Conservation (phyloP, 345 rosid genomes). For the Punica granatum region DNA sequence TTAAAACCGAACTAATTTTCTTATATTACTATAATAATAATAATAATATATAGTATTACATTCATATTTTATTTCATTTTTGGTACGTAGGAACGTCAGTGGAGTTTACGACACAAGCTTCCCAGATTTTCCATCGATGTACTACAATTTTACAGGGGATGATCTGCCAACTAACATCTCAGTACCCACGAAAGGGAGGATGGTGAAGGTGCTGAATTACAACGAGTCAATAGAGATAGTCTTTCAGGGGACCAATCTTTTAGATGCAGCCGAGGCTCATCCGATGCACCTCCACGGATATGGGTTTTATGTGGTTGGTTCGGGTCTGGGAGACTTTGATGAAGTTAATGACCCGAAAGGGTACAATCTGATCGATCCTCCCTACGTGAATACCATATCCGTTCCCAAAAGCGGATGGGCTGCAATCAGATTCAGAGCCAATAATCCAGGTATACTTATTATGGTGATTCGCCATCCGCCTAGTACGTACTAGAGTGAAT, state of each 20-base stretch:
- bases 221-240: conserved; percentile 16
- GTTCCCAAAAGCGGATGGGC: conserved; percentile 25
- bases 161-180: conserved; percentile 1
- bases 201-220: conserved; percentile 12
- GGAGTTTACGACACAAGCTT: conserved; percentile 6
- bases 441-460: conserved; percentile 18
- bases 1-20: too few relatives aligned
- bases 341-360: conserved; percentile 5
- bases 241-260: conserved; percentile 18
- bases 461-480: too few relatives aligned
- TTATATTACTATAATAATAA: too few relatives aligned
- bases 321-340: conserved; percentile 17
- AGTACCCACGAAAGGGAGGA: conserved; percentile 10
- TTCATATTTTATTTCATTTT: not conserved
- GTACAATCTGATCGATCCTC: conserved; percentile 20
- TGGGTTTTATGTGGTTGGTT: conserved; percentile 17
- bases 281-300: conserved; percentile 24
- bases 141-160: conserved; percentile 12
- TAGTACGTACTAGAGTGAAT: too few relatives aligned
- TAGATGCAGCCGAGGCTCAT: conserved; percentile 12
- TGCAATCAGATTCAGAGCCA: conserved; percentile 21
- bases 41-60: too few relatives aligned
- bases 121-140: not conserved
- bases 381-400: conserved; percentile 7
- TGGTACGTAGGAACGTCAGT: not conserved